Base-by-base conservation (phyloP, 345 rosid species). In the Conringia planisiliqua region DNA sequence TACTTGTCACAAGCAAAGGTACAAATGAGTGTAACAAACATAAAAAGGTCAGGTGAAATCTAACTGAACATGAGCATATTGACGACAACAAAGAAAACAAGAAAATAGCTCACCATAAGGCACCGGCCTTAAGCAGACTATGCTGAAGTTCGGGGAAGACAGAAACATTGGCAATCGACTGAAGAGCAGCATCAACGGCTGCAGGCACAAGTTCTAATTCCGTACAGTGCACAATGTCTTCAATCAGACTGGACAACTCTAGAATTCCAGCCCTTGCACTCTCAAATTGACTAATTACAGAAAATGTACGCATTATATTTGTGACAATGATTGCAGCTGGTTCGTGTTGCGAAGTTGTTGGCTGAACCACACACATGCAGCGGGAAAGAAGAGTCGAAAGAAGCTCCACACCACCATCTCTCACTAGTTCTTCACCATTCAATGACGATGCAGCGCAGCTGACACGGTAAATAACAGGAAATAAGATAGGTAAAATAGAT, bases 371-470 rank as follows among this genome's bases (percentile, higher is more conserved):
- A 78, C 86, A 81, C 97, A 92, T 92, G 87, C 99, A 92, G 62
- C 98, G 93, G 39, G 91, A 86, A 78, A 95, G 89, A 80, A 95
- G 98, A 76, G 78, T 90, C 3, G 97, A 85, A 65, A 95, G 86
- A 77, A 92, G 96, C 62, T 88, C 93, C 78, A 92, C 83, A 62
- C 99, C 99, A 63, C 92, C 97, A 82, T 90, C 97, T 81, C 99
- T 89, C 35, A 92, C 99, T 63, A 95, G 96, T 85, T 95, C 99
- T 79, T 95, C 98, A 48, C 99, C 99, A 79, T 95, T 95, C 82
- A 95, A 82, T 40, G 98, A 92, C n/a, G 99, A 95, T 38, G 94
- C 88, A 47, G 90, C 94, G 81, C 98, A 95, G 79, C 98, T 95
- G 64, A 73, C 76, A 74, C 10, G 40, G 56, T 24, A 73, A 36